These are phyloP conservation scores for Penicillium canescens DNA, from an alignment of 495 filamentous ascomycete genomes.

Conservation along the genomic window DNA sequence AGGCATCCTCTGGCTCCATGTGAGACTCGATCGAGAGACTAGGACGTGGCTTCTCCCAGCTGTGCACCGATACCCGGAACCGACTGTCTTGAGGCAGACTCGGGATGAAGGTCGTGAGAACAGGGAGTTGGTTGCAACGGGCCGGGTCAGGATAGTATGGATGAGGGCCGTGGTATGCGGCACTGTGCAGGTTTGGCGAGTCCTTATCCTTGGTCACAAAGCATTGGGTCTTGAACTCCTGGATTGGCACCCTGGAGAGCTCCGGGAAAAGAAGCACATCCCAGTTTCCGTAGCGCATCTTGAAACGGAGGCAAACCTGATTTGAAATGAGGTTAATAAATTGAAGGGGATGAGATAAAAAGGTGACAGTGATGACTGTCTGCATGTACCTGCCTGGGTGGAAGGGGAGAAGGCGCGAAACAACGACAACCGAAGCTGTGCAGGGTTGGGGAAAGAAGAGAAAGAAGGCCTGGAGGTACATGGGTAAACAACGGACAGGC, in stretches of 20 bases:
- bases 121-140: slow-evolving; percentile 56
- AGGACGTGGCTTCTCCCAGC: slow-evolving; percentile 68
- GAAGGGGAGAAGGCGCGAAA: no score
- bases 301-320: slow-evolving; percentile 2
- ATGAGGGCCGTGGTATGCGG: slow-evolving; percentile 26
- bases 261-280: slow-evolving; percentile 80
- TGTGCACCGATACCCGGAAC: slow-evolving; percentile 80
- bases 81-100: slow-evolving; percentile 58
- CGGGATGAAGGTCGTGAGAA: slow-evolving; percentile 76
- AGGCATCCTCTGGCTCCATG: slow-evolving; percentile 58
- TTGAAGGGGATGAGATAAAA: slow-evolving; percentile 22
- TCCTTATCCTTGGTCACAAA: slow-evolving; percentile 67
- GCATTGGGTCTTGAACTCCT: slow-evolving; percentile 86
- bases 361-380: not conserved
- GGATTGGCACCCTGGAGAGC: slow-evolving; percentile 63
- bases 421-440: no score
- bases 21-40: slow-evolving; percentile 61
- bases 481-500: no score
- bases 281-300: slow-evolving; percentile 84
- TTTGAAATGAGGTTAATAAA: not conserved
- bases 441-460: no score
- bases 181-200: slow-evolving; percentile 36
- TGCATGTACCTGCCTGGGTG: no score
- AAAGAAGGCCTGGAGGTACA: no score
- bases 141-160: slow-evolving; percentile 28